Conservation (phyloP, 2,329 filamentous ascomycete species). For the Verticillium isaacii region DNA sequence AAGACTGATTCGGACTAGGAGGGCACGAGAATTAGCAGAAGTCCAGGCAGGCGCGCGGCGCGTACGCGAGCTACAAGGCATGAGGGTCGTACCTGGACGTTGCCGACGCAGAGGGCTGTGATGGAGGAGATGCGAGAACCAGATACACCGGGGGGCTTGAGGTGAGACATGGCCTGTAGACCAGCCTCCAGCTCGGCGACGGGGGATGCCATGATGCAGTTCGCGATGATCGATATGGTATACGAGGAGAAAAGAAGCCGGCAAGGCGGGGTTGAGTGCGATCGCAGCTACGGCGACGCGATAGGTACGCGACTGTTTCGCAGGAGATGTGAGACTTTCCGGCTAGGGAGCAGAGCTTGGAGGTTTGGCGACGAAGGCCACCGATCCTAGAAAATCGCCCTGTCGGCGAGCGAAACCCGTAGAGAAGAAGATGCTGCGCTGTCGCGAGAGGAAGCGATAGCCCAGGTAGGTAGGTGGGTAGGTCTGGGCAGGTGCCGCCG, state of each 20-base stretch:
- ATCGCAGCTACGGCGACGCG: not conserved
- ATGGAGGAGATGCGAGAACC: slow-evolving; percentile 86
- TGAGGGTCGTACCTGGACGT: slow-evolving; percentile 69
- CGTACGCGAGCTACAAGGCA: not conserved
- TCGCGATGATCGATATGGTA: not conserved
- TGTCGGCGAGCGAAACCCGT: not conserved
- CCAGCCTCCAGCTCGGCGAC: slow-evolving; percentile 87
- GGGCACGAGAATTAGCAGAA: slow-evolving; percentile 12
- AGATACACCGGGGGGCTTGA: slow-evolving; percentile 92
- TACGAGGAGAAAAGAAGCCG: not conserved
- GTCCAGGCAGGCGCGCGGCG: not conserved
- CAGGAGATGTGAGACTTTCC: not conserved
- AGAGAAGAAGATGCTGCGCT: not conserved
- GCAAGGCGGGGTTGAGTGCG: not conserved
- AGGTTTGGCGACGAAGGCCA: not conserved
- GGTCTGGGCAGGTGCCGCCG: not conserved
- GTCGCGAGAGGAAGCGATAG: not conserved
- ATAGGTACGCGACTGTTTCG: not conserved
- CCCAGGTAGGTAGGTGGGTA: not conserved
- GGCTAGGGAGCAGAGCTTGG: not conserved
- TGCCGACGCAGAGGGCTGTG: slow-evolving; percentile 81
- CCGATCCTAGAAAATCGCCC: not conserved
- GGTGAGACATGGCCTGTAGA: slow-evolving; percentile 83
- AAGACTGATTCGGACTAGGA: slow-evolving; percentile 85
- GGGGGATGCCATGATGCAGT: slow-evolving; percentile 64